Percentiles rank a stretch among this genome's conserved stretches.
phyloP scores from a whole-genome alignment of 768 basidiomycete species.

The Mycena galericulata region DNA sequence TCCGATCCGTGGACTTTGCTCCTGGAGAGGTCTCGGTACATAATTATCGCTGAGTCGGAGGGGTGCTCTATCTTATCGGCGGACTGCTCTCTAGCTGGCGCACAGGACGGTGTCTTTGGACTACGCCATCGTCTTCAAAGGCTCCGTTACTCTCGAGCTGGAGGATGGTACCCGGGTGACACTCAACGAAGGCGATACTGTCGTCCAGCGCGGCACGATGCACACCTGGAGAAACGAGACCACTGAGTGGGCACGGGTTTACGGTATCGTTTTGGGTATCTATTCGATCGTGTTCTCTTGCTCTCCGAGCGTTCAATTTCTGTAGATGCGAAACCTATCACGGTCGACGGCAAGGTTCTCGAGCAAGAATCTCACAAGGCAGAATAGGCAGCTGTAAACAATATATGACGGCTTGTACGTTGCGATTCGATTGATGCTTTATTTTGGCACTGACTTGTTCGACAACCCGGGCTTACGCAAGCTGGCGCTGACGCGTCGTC shows the following conservation, averaged over 20 bases:
- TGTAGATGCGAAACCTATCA: slow-evolving; percentile 12
- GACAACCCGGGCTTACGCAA: neutral
- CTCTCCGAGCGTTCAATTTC: neutral
- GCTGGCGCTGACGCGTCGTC: neutral
- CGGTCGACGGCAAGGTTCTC: slow-evolving; percentile 7
- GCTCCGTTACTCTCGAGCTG: slow-evolving; percentile 35
- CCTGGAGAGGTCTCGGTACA: slow-evolving; percentile 24
- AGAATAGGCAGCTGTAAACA: neutral
- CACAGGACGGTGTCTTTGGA: slow-evolving; percentile 42
- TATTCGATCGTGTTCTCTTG: neutral
- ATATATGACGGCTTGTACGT: no score
- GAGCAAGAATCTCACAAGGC: neutral
- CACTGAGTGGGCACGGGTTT: slow-evolving; percentile 39
- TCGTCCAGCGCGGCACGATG: slow-evolving; percentile 42
- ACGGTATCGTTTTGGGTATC: slow-evolving; percentile 37
- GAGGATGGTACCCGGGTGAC: slow-evolving; percentile 37
- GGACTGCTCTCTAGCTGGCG: slow-evolving; percentile 21
- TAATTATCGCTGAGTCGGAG: neutral
- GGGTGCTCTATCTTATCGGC: no score
- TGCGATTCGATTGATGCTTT: no score
- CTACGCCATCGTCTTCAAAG: slow-evolving; percentile 37
- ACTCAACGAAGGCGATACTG: slow-evolving; percentile 40
- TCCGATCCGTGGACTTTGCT: slow-evolving; percentile 16
- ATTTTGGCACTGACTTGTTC: no score
- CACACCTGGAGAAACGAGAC: slow-evolving; percentile 42